Evolutionary conservation across 106 monocot genomes (phyloP), one percentile per base, ranked within the genome.

Genomic region (Dactylorhiza incarnata): DNA sequence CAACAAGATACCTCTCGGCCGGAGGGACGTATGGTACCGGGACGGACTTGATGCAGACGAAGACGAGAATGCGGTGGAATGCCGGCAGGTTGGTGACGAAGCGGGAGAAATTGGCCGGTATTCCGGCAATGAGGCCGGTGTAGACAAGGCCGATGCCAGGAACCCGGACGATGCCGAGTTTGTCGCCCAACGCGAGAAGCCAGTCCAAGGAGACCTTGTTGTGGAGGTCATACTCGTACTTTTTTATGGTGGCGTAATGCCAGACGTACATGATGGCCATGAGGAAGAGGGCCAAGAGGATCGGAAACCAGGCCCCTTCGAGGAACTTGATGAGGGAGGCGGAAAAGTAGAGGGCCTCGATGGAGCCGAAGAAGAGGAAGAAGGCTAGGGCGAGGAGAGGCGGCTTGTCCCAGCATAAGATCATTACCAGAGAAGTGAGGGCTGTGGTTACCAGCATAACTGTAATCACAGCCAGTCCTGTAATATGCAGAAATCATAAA

Each of bases 51-150:
- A 90, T 78, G 25, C 90, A 90, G 0, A 90, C 87, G 25, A 90
- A 87, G 56, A 90, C 90, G 7, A 90, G 73, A 8, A 90, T 74
- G 2, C 74, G 83, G 79, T 90, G 90, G 85, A 87, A 90, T 71
- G 90, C 90, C 11, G 90, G 90, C 43, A 90, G 85, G 76, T 90
- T 90, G 49, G 90, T 90, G 48, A 90, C 87, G 68, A 90, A 90
- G 51, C 81, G 90, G 49, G 90, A 90, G 81, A 90, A 90, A 72
- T 85, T 90, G 7, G 90, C 77, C 0, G 90, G 90, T 4, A 90
- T 74, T 9, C 90, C 87, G 14, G 85, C 80, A 73, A 85, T 80
- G 53, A 90, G 83, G 45, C 87, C 87, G 9, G 90, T 87, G 83
- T 85, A 87, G 7, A 90, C 87, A 11, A 90, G 80, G 16, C 87